Evolutionary conservation across 139 green algal genomes (phyloP), one percentile per base, ranked within the genome.

Genomic region (Closterium sp.): DNA sequence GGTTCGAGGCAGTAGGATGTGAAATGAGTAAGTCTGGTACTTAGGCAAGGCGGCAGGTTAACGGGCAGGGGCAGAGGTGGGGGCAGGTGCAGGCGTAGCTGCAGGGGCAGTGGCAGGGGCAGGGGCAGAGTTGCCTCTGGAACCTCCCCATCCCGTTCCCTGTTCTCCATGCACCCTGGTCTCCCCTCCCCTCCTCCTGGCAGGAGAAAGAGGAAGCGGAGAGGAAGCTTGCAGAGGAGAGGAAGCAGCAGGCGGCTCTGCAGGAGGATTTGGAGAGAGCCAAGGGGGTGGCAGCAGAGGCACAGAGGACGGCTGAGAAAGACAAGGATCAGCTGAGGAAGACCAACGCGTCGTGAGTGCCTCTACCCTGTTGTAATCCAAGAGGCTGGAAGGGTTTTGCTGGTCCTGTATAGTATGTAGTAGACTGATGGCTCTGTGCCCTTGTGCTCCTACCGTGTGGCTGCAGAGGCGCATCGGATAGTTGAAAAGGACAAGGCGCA

Each of bases 201-300:
- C 89, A 92, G 90, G 90, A 93, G 85, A 93, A 93, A 21, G 90
- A 93, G 87, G 90, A 87, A 29, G 90, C 29, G 29, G 90, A 93
- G 30, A 31, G 19, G 31, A 70, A 91, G 70, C 86, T 93, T 10
- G 31, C 85, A 24, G 86, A 29, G 24, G 90, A 28, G 22, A 24
- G 85, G 28, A 29, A 27, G 70, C 79, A 93, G 85, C 79, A 89
- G 29, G 79, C 79, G 19, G 90, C 85, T 7, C 31, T 93, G 30
- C 29, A 93, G 70, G 90, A 93, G 31, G 90, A 93, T 30, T 73
- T 92, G n/a, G 90, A 90, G 27, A 87, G 90, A 10, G 45, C 73
- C 86, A 90, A 88, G 86, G 84, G 31, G 70, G 34, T 79, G n/a
- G 86, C 90, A 7, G 86, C 86, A 42, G 90, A 92, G 70, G 89